Evolutionary conservation across 2,329 filamentous ascomycete genomes (phyloP).

Genomic region (Camillea tinctor): DNA sequence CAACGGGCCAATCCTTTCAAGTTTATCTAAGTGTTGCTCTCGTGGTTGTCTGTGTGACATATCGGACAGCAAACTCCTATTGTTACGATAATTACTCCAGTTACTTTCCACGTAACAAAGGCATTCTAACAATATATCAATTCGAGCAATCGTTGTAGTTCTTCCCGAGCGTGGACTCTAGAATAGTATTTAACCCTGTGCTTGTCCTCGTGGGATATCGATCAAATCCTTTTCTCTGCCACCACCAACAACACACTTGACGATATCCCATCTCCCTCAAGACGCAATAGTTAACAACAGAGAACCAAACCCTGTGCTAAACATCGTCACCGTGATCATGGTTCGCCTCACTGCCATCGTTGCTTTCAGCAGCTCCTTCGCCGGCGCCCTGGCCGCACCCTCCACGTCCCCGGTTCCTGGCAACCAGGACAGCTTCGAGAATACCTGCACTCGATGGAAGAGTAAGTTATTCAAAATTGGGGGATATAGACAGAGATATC

Average conservation of each 20-base stretch:
- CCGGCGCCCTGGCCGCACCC: neutral
- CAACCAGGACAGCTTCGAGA: constrained; percentile 3
- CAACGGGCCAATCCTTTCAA: neutral
- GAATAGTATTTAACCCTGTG: neutral
- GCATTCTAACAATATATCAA: neutral
- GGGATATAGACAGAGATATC: neutral
- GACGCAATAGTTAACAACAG: neutral
- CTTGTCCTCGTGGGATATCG: neutral
- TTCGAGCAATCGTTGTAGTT: neutral
- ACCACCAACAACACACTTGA: neutral
- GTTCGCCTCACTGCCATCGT: neutral
- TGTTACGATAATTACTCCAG: neutral
- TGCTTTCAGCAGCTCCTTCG: neutral
- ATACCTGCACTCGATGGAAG: constrained; percentile 1
- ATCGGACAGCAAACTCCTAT: neutral
- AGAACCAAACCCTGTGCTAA: neutral
- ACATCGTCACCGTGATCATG: constrained; percentile 1
- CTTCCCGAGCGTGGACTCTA: neutral
- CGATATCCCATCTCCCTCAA: neutral
- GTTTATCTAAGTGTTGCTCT: neutral
- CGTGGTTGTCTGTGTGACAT: neutral
- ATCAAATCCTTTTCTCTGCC: neutral
- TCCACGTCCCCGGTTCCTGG: neutral
- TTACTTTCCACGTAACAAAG: neutral
- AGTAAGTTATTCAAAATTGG: neutral